These are phyloP conservation scores for Leccinum aurantiacum DNA, from an alignment of 768 basidiomycete genomes.

Conservation along the genomic window DNA sequence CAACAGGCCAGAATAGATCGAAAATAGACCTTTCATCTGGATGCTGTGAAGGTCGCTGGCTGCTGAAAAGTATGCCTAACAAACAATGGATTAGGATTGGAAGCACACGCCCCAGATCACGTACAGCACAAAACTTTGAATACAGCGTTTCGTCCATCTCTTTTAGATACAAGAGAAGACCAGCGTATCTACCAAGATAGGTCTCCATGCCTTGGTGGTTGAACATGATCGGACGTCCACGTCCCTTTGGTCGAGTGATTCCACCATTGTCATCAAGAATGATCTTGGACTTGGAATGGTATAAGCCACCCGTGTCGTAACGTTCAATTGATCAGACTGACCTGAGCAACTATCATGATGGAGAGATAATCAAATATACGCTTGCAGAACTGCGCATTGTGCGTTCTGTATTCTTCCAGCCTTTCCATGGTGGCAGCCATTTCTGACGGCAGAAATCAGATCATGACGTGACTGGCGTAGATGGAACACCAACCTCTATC, in stretches of 20 bases:
- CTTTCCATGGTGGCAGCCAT: conserved; percentile 98
- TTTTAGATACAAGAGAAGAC: conserved; percentile 87
- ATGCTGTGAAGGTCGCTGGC: conserved; percentile 77
- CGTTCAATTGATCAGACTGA: conserved; percentile 31
- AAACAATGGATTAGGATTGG: conserved; percentile 3
- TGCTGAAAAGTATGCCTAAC: conserved; percentile 86
- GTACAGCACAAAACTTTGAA: conserved; percentile 84
- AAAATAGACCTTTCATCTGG: conserved; percentile 76
- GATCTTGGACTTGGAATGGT: conserved; percentile 54
- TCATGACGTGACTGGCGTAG: background rate
- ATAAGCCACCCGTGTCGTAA: conserved; percentile 8
- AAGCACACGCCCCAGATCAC: conserved; percentile 29
- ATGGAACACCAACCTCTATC: conserved; percentile 64
- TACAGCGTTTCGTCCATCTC: conserved; percentile 94
- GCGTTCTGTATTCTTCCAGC: conserved; percentile 84
- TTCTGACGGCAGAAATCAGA: conserved; percentile 44
- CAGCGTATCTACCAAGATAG: conserved; percentile 85
- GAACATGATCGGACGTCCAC: conserved; percentile 48
- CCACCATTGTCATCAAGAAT: conserved; percentile 66
- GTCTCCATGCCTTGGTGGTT: conserved; percentile 76
- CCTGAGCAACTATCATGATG: conserved; percentile 92
- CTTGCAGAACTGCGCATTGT: conserved; percentile 93
- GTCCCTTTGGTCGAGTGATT: conserved; percentile 43
- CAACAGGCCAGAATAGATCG: conserved; percentile 55
- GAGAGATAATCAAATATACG: conserved; percentile 85